These are phyloP conservation scores for Musa troglodytarum DNA, from an alignment of 176 grass and related monocot species.

Conservation along the genomic window DNA sequence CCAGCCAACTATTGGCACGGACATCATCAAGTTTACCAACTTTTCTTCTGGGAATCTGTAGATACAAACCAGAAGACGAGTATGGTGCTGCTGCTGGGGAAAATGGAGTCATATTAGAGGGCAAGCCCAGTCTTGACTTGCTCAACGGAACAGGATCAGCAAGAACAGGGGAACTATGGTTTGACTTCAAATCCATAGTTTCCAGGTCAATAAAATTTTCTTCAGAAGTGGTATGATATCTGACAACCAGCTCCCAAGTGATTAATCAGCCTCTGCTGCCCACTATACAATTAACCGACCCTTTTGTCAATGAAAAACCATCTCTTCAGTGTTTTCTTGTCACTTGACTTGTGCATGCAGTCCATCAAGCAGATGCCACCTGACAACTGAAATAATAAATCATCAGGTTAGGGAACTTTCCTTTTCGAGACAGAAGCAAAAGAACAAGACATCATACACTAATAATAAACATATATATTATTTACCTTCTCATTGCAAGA, in stretches of 20 bases:
- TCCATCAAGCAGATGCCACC: slow-evolving; percentile 13
- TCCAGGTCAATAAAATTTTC: slow-evolving; percentile 9
- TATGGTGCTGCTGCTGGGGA: slow-evolving; percentile 35
- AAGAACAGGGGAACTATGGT: slow-evolving; percentile 62
- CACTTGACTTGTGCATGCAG: slow-evolving; percentile 17
- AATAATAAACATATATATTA: background rate
- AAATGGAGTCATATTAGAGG: slow-evolving; percentile 56
- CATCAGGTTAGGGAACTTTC: background rate
- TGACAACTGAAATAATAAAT: background rate
- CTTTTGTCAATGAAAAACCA: slow-evolving; percentile 29
- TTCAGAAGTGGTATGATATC: background rate
- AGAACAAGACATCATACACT: too few relatives aligned
- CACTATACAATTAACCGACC: slow-evolving; percentile 12
- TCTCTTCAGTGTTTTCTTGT: slow-evolving; percentile 22
- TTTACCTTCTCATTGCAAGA: slow-evolving; percentile 5
- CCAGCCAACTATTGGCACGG: slow-evolving; percentile 20
- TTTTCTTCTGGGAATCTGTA: slow-evolving; percentile 29
- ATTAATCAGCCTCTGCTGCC: slow-evolving; percentile 10
- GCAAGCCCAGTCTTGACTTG: slow-evolving; percentile 38
- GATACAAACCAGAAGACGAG: slow-evolving; percentile 31
- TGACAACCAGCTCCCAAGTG: background rate
- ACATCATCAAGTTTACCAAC: slow-evolving; percentile 49
- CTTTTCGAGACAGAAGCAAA: background rate
- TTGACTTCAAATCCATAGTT: slow-evolving; percentile 53
- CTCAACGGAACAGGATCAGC: slow-evolving; percentile 43